Percentiles rank a stretch among this genome's conserved stretches.
Conservation (phyloP, 1,139 yeast genomes). For the Yamadazyma oceani region DNA sequence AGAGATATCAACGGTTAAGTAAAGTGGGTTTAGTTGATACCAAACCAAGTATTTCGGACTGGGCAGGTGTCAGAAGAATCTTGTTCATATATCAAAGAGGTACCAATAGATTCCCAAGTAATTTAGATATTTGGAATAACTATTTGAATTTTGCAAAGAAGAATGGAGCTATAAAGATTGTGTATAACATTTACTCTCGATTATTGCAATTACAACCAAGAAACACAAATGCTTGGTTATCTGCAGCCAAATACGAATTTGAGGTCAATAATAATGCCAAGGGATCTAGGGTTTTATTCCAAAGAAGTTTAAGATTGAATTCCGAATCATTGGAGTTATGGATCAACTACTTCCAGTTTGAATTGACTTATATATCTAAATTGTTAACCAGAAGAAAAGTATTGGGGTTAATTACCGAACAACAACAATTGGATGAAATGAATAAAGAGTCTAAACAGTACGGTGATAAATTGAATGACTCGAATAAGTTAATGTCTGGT, state of each 20-base stretch:
- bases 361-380: conserved; percentile 80
- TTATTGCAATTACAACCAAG: conserved; percentile 88
- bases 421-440: conserved; percentile 67
- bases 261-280: conserved; percentile 86
- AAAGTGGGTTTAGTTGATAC: conserved; percentile 51
- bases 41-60: conserved; percentile 71
- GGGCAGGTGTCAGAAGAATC: conserved; percentile 84
- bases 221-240: conserved; percentile 86
- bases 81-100: conserved; percentile 85
- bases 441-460: conserved; percentile 36
- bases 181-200: conserved; percentile 78
- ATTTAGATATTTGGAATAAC: conserved; percentile 73
- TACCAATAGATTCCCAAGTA: conserved; percentile 75
- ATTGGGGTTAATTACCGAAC: conserved; percentile 72
- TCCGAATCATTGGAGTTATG: conserved; percentile 72
- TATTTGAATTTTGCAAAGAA: conserved; percentile 74
- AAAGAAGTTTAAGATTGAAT: conserved; percentile 82
- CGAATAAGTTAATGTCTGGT: conserved; percentile 16
- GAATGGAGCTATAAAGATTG: conserved; percentile 72
- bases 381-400: conserved; percentile 80
- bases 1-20: conserved; percentile 65
- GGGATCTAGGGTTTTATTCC: conserved; percentile 85
- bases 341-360: conserved; percentile 86
- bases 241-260: conserved; percentile 93
- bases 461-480: conserved; percentile 27